A percentile compares a stretch with the other conserved stretches of the same genome.
phyloP scores from a whole-genome alignment of 768 basidiomycete species.

The Ramaria sp. region DNA sequence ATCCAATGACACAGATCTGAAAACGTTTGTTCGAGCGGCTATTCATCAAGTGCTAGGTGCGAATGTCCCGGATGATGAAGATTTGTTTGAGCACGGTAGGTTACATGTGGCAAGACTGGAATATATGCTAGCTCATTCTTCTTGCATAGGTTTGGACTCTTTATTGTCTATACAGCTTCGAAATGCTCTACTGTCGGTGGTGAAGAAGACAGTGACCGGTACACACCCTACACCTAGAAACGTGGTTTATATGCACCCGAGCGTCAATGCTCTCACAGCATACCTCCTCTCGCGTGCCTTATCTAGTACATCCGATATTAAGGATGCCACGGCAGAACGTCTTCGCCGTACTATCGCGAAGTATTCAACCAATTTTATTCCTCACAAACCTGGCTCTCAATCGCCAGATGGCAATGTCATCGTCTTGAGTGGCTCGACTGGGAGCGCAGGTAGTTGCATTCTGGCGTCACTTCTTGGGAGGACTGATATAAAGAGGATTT shows the following conservation, averaged over 20 bases:
- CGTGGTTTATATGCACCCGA: no score
- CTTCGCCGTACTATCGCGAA: no score
- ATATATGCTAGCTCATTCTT: not conserved
- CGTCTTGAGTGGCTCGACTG: not conserved
- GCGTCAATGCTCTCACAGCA: no score
- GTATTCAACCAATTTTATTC: not conserved
- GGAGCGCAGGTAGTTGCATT: not conserved
- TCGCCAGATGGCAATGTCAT: not conserved
- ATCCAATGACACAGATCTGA: not conserved
- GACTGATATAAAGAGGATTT: not conserved
- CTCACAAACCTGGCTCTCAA: not conserved
- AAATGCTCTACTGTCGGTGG: no score
- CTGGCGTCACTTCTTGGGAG: not conserved
- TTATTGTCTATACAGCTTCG: no score
- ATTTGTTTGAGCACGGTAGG: slow-evolving; percentile 1
- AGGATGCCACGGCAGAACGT: no score
- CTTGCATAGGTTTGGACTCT: not conserved
- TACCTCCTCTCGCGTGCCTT: no score
- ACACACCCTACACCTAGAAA: no score
- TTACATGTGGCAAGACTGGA: not conserved
- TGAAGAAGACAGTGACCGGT: no score
- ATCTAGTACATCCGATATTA: no score
- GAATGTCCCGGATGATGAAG: not conserved
- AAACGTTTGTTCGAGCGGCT: not conserved
- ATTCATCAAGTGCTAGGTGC: not conserved